Evolutionary conservation across 2,329 filamentous ascomycete species (phyloP).

Genomic region (Didymellaceae sp.): DNA sequence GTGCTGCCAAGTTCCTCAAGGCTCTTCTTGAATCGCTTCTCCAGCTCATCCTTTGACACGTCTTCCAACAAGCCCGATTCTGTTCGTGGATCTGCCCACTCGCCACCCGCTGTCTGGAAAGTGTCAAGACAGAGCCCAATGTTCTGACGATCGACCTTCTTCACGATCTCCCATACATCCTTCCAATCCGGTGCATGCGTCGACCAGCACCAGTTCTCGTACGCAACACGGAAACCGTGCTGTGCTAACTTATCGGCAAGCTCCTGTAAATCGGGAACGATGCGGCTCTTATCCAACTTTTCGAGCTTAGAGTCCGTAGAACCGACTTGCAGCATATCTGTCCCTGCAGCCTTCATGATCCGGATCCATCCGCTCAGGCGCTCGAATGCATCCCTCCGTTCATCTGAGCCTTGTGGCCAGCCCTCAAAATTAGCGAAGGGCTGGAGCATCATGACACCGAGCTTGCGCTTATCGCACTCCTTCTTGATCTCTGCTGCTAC

Average conservation of each 20-base stretch:
- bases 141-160: conserved; percentile 67
- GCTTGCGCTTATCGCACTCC: conserved; percentile 60
- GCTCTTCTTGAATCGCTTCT: conserved; percentile 60
- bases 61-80: conserved; percentile 64
- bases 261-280: conserved; percentile 67
- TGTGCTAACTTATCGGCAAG: conserved; percentile 61
- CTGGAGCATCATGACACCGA: conserved; percentile 74
- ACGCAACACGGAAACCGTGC: conserved; percentile 68
- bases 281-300: conserved; percentile 60
- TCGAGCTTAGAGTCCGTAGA: conserved; percentile 67
- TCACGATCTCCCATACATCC: conserved; percentile 72
- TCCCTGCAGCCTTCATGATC: conserved; percentile 73
- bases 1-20: conserved; percentile 62
- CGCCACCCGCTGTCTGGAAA: conserved; percentile 75
- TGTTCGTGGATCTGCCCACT: conserved; percentile 76
- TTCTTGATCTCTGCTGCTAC: conserved; percentile 62
- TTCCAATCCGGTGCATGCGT: conserved; percentile 73
- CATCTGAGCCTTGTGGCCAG: conserved; percentile 65
- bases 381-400: conserved; percentile 67
- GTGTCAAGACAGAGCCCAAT: conserved; percentile 79
- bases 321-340: conserved; percentile 71
- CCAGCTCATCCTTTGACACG: conserved; percentile 54
- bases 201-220: conserved; percentile 85
- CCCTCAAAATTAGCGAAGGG: conserved; percentile 81
- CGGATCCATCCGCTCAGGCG: conserved; percentile 71